Evolutionary conservation across 2,329 filamentous ascomycete species (phyloP), one percentile per base, ranked within the genome.

Genomic region (Chaetomium sp.): DNA sequence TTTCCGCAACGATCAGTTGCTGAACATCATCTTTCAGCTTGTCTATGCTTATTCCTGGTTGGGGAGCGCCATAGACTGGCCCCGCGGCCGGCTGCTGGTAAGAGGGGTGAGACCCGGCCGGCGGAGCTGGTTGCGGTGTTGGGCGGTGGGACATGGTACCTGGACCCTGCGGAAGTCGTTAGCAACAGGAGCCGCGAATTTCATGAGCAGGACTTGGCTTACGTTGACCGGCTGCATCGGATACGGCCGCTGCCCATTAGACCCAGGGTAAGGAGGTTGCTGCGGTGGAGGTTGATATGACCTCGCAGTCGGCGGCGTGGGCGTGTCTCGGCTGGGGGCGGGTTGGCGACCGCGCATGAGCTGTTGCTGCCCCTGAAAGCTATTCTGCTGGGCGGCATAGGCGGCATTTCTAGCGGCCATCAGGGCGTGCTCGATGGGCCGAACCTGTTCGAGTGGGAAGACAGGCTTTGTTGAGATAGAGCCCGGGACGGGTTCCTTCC

Each of bases 401-500:
- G 85, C 84, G 27, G 83, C 85, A 5, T 84, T 85, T 68, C 83
- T 79, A 16, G 91, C 92, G 77, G 95, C 97, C 76, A 95, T 92
- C 65, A 99, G 82, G 58, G 94, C 93, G 77, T 92, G 96, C 77
- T 99, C 95, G 70, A 99, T 98, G 51, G 92, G 91, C 60, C 90
- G 87, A 51, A 94, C 96, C 65, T 93, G 87, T 64, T 98, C 93
- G 47, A 87, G 84, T 31, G 92, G 87, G 74, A 99, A 99, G 59
- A 99, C 94, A 8, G 95, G 93, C 67, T 92, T 87, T n/a, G 89
- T 89, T 73, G 97, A 94, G 75, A 96, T 87, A 16, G 95, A 97
- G 57, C 94, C 95, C 1, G 94, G 93, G 16, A 98, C 93, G 2
- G 95, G 92, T 73, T 97, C 92, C 78, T 97, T 98, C 95, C 95